A percentile compares a stretch with the other conserved stretches of the same genome.
These are phyloP conservation scores for Fusarium verticillioides DNA, from an alignment of 2,329 filamentous ascomycete species.

Conservation along the genomic window DNA sequence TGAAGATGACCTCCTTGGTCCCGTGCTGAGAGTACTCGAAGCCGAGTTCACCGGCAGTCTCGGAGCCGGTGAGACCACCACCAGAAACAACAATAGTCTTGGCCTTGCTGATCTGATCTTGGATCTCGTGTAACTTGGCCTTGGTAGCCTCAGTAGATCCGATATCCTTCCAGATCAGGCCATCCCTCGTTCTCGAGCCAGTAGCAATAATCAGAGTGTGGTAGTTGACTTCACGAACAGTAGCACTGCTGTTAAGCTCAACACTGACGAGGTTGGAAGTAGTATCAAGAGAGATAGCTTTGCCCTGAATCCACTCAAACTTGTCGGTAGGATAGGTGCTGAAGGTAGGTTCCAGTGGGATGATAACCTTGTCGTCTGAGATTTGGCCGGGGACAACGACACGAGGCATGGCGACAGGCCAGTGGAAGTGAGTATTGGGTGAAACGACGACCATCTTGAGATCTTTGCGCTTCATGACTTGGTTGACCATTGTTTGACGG, in stretches of 20 bases:
- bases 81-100: conserved; percentile 63
- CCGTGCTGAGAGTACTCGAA: conserved; percentile 56
- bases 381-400: conserved; percentile 59
- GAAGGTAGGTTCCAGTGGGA: conserved; percentile 56
- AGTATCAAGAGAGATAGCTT: conserved; percentile 57
- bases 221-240: conserved; percentile 56
- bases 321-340: conserved; percentile 56
- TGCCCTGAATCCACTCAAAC: conserved; percentile 65
- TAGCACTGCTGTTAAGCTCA: conserved; percentile 47
- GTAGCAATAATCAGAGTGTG: conserved; percentile 67
- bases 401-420: conserved; percentile 60
- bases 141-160: conserved; percentile 57
- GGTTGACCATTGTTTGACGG: conserved; percentile 62
- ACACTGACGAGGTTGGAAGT: conserved; percentile 56
- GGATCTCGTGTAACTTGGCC: conserved; percentile 51
- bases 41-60: conserved; percentile 63
- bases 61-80: conserved; percentile 62
- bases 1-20: conserved; percentile 59
- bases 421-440: conserved; percentile 62
- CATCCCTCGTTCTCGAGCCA: conserved; percentile 56
- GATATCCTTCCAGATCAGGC: conserved; percentile 62
- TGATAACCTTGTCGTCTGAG: conserved; percentile 53
- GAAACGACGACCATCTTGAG: conserved; percentile 59
- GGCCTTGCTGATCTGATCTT: conserved; percentile 54
- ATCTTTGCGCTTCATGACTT: conserved; percentile 52